Evolutionary conservation across 139 green algal species (phyloP), one percentile per base, ranked within the genome.

Genomic region (Chlorella sorokiniana): DNA sequence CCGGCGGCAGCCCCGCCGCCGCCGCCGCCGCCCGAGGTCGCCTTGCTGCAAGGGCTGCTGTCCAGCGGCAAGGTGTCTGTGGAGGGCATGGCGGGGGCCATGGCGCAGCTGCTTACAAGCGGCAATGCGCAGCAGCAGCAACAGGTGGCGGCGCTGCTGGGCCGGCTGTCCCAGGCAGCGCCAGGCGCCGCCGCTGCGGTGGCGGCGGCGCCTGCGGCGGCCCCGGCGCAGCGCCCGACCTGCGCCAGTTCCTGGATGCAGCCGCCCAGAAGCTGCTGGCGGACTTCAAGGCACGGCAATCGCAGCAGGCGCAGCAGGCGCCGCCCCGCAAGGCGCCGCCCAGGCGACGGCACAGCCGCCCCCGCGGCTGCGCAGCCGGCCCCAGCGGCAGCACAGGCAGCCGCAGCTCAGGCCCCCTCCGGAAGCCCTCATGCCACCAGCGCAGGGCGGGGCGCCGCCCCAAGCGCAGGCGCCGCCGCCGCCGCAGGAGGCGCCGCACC

Each of bases 121-220:
- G 69, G 69, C 11, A 56, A 29, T n/a, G n/a, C 10, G 35, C 69
- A 62, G 69, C 69, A 76, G 41, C 38, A 31, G 69, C 69, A 76
- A 42, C 41, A 59, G 7, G 40, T 61, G 69, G 69, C 69, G 4
- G 29, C 23, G 27, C 42, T 76, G 69, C 69, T 61, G 3, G 40
- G 27, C 29, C 65, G 33, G 9, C 37, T 73, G 37, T 10, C 56
- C 16, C 2, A 16, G 38, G 65, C 56, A 51, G 65, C 65, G 52
- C 37, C 65, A 73, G 65, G 20, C 18, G 65, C 38, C 27, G 25
- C 22, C 23, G 68, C 40, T 40, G 68, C 68, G 11, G 41, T 25
- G 35, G 68, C 40, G 10, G 16, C 45, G 33, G 45, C 70, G 1
- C 45, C 40, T 9, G 23, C 64, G 48, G 64, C 33, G 9, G 33